Percentiles rank a stretch among this genome's conserved stretches.
These are phyloP conservation scores for Neonectria coccinea DNA, from an alignment of 2,329 filamentous ascomycete species.

Conservation along the genomic window DNA sequence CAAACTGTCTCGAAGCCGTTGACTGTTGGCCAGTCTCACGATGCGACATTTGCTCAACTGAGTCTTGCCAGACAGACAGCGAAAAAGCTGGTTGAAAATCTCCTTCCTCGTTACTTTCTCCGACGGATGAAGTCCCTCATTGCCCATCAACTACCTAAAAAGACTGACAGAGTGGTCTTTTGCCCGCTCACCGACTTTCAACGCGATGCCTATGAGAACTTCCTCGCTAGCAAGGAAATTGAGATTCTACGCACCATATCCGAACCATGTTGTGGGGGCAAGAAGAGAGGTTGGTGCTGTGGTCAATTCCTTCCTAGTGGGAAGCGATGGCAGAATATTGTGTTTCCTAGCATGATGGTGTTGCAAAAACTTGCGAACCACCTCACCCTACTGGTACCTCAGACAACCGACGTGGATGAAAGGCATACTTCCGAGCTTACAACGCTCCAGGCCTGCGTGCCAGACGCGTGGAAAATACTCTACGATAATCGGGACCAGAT, in stretches of 20 bases:
- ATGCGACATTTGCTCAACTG: conserved; percentile 86
- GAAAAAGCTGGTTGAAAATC: conserved; percentile 84
- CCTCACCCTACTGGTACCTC: conserved; percentile 86
- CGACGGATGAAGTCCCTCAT: conserved; percentile 94
- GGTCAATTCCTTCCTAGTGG: conserved; percentile 69
- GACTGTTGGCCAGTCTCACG: conserved; percentile 89
- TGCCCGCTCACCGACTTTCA: conserved; percentile 89
- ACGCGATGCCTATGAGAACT: conserved; percentile 83
- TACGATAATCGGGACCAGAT: conserved; percentile 83
- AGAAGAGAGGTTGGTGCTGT: conserved; percentile 84
- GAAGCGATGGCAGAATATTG: conserved; percentile 77
- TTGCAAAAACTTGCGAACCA: conserved; percentile 94
- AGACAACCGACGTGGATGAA: conserved; percentile 69
- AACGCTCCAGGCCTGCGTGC: conserved; percentile 79
- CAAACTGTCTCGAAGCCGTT: conserved; percentile 82
- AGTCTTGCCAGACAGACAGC: conserved; percentile 85
- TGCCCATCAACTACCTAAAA: conserved; percentile 91
- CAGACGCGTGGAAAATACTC: conserved; percentile 78
- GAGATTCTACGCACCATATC: conserved; percentile 75
- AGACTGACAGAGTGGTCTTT: conserved; percentile 94
- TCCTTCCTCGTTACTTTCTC: conserved; percentile 90
- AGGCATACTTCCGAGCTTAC: conserved; percentile 84
- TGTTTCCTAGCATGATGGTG: conserved; percentile 86
- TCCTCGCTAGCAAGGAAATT: conserved; percentile 77
- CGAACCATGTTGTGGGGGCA: conserved; percentile 75